Base-by-base conservation (phyloP, 345 rosid genomes). In the Populus euphratica region DNA sequence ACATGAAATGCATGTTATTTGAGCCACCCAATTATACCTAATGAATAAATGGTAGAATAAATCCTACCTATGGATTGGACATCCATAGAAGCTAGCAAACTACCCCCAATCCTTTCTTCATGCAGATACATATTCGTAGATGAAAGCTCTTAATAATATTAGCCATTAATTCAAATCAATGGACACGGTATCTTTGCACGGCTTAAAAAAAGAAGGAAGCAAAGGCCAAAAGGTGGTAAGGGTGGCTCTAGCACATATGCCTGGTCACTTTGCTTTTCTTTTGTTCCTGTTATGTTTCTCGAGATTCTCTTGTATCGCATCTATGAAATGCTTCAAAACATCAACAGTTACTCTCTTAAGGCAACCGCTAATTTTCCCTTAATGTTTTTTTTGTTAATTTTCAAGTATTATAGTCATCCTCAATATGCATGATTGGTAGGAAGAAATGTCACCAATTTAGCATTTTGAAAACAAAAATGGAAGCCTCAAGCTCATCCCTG, bases 181-280 rank as follows among this genome's bases (percentile, higher is more conserved):
- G 69, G n/a, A 76, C 69, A 80, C 14, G 73, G 77, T 76, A 71
- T 72, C 67, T 70, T 49, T 70, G 27, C 36, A 23, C 29, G 67
- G 68, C 68, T 74, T 21, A 23, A 44, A 23, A 44, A 69, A 39
- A 27, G 5, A 21, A 21, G 61, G 23, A 21, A 21, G 11, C 61
- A 54, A 54, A 54, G 3, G 23, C 25, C 9, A 54, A 69, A 69
- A 50, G 12, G 49, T 9, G 33, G 23, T 21, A 7, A 11, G 38
- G 47, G 47, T 36, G 68, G 76, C 73, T 52, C 68, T 56, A 44
- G 81, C 79, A 83, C 79, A 83, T 83, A 83, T 83, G 83, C 86
- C 75, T 3, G 14, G 10, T 75, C 76, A n/a, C 76, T 78, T 82
- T 56, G 41, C 61, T 43, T 12, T n/a, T 21, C 71, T 27, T 69